Conservation (phyloP, 495 filamentous ascomycete species). For the Lepidopterella palustris region DNA sequence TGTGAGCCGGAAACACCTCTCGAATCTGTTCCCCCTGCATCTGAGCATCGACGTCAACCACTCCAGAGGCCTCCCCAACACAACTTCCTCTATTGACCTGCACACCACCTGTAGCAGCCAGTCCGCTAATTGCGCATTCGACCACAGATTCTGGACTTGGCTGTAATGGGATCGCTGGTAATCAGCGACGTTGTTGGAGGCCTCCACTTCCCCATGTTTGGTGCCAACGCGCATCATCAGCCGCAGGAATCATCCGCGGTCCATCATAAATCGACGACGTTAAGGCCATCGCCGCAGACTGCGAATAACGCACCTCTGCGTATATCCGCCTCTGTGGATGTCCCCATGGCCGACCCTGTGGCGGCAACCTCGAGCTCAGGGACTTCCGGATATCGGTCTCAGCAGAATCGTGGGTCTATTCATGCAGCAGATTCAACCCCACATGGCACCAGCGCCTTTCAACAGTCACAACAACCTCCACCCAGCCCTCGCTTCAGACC, state of each 20-base stretch:
- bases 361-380: constrained; percentile 10
- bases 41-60: not conserved
- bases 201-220: constrained; percentile 45
- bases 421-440: constrained; percentile 4
- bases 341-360: constrained; percentile 27
- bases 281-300: constrained; percentile 17
- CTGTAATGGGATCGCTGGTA: constrained; percentile 32
- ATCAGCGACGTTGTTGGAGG: constrained; percentile 29
- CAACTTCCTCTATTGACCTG: not conserved
- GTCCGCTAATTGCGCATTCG: not conserved
- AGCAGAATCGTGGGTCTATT: constrained; percentile 1
- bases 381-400: constrained; percentile 14
- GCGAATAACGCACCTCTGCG: constrained; percentile 13
- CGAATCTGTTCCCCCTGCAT: not conserved
- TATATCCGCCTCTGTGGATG: constrained; percentile 16
- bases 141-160: constrained; percentile 2
- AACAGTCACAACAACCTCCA: constrained; percentile 19
- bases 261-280: constrained; percentile 15
- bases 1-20: not conserved
- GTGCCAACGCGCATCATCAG: constrained; percentile 41
- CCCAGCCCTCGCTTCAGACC: not conserved
- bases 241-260: constrained; percentile 26
- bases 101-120: not conserved
- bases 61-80: not conserved
- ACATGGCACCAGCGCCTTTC: constrained; percentile 16